Conservation (phyloP, 1,284 basidiomycete species). For the Rhodofomes roseus region DNA sequence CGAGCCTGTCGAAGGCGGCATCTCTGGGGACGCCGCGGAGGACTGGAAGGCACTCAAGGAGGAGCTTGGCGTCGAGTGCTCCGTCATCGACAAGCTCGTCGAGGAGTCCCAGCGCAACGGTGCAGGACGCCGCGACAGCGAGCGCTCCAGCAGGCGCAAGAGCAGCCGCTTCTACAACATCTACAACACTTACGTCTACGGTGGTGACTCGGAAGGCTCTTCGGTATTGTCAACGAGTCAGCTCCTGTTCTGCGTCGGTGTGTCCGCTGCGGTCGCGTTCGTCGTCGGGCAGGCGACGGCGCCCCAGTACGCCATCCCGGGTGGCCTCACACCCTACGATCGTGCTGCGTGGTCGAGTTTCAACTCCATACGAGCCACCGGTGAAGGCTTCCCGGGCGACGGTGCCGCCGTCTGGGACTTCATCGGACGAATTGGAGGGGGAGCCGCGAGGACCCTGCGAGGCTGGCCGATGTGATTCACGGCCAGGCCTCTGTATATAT, state of each 20-base stretch:
- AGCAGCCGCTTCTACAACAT: conserved; percentile 71
- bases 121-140: conserved; percentile 31
- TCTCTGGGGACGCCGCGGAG: conserved; percentile 59
- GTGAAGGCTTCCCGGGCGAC: conserved; percentile 57
- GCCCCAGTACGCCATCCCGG: conserved; percentile 56
- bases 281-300: conserved; percentile 54
- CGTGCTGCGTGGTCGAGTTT: conserved; percentile 75
- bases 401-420: conserved; percentile 56
- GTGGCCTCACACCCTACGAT: conserved; percentile 70
- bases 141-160: conserved; percentile 28
- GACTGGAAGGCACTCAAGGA: conserved; percentile 76
- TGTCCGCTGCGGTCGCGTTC: conserved; percentile 53
- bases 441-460: conserved; percentile 65
- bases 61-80: conserved; percentile 71
- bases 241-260: conserved; percentile 48
- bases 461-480: conserved; percentile 54
- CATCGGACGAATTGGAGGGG: conserved; percentile 59
- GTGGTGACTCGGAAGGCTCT: conserved; percentile 32
- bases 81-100: conserved; percentile 73
- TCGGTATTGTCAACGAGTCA: conserved; percentile 34
- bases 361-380: conserved; percentile 62
- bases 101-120: conserved; percentile 44
- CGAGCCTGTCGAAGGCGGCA: conserved; percentile 42
- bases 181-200: conserved; percentile 78
- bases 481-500: neutral